A percentile compares a stretch with the other conserved stretches of the same genome.
phyloP scores from a whole-genome alignment of 106 monocot species.

The Amphibolis antarctica region DNA sequence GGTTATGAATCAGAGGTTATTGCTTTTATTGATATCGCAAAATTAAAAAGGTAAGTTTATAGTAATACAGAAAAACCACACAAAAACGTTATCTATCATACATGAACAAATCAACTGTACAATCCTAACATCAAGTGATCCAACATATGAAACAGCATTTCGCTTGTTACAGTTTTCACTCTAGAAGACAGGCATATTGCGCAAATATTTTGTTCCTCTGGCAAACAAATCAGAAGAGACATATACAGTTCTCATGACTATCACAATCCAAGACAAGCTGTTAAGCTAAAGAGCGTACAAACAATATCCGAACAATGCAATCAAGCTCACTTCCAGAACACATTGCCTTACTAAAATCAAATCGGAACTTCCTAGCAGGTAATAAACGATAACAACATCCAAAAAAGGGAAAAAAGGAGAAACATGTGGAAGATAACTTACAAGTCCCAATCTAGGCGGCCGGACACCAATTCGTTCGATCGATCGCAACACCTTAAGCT shows the following conservation, averaged over 20 bases:
- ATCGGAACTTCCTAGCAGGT: neutral
- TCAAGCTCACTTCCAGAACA: neutral
- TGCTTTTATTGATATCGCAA: neutral
- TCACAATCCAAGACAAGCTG: no score
- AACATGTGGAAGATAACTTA: slow-evolving; percentile 10
- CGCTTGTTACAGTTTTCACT: neutral
- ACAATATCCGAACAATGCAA: neutral
- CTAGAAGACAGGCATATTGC: neutral
- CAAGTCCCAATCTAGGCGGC: slow-evolving; percentile 38
- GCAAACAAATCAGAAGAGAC: no score
- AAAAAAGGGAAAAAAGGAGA: neutral
- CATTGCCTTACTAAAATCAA: neutral
- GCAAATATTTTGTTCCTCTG: no score
- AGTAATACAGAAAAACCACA: neutral
- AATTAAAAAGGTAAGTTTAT: no score
- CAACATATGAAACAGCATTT: neutral
- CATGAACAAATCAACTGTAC: neutral
- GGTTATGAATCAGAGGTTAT: neutral
- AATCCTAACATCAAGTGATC: neutral
- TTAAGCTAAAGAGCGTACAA: neutral
- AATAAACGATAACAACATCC: neutral
- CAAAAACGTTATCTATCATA: neutral
- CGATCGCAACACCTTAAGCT: slow-evolving; percentile 27
- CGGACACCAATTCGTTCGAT: slow-evolving; percentile 18
- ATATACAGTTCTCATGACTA: no score